These are phyloP conservation scores for Trichosporon sp. DNA, from an alignment of 1,284 basidiomycete species.

Conservation along the genomic window DNA sequence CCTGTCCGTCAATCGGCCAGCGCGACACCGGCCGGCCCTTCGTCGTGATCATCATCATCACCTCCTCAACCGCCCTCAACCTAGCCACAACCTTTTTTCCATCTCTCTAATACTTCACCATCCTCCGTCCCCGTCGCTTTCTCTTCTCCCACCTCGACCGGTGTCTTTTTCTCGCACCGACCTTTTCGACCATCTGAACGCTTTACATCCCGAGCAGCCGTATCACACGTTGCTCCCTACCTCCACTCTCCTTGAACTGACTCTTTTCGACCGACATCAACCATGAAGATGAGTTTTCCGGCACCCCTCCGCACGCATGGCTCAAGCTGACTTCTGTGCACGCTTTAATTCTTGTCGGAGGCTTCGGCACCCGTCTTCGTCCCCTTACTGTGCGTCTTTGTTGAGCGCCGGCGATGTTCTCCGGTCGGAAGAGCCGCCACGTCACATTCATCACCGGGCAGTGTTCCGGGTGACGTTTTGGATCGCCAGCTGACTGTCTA, in stretches of 20 bases:
- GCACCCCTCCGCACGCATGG: neutral
- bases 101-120: neutral
- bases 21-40: neutral
- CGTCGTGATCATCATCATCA: conserved; percentile 1
- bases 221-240: neutral
- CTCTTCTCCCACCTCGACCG: neutral
- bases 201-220: neutral
- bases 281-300: conserved; percentile 43
- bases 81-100: neutral
- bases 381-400: conserved; percentile 51
- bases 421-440: neutral
- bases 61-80: neutral
- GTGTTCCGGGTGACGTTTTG: neutral
- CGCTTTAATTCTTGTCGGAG: conserved; percentile 51
- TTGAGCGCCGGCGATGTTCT: neutral
- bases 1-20: neutral
- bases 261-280: conserved; percentile 5
- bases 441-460: neutral
- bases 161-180: neutral
- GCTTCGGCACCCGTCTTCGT: conserved; percentile 53
- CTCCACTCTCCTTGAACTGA: conserved; percentile 2
- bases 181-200: neutral
- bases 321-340: conserved; percentile 21
- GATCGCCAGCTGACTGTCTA: conserved; percentile 16
- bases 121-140: neutral